Evolutionary conservation across 805 yeast genomes (phyloP), one percentile per base, ranked within the genome.

Genomic region (Ogataea methanolica): DNA sequence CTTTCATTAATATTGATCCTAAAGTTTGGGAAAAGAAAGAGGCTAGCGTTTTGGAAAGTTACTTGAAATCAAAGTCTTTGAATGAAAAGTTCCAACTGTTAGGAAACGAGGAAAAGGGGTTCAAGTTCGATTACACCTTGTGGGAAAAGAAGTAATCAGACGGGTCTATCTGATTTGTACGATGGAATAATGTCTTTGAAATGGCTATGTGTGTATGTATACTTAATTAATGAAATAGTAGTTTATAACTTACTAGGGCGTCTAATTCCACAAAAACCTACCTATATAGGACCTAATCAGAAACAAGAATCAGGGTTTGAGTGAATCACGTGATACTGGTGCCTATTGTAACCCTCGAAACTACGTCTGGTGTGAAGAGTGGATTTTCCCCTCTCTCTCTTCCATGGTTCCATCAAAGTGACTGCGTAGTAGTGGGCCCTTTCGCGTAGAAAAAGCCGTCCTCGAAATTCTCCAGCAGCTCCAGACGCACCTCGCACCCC

Each of bases 81-180:
- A 48, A 47, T 9, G 52, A 43, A 6, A 64, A 62, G 38, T 62
- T 66, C 45, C 36, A 48, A 14, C 67, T 58, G 4, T 63, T 51
- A 56, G 73, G 39, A 55, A 64, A 67, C 44, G 42, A 43, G 23
- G 71, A 68, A 47, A 54, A 55, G 15, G 83, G 75, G 14, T 79
- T 74, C 56, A 59, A 59, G 26, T 89, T 82, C 59, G 73, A 74
- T 44, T 86, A 78, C 60, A 78, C 88, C 0, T 59, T 87, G 39
- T 88, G 86, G 80, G 73, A 67, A 47, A 71, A 61, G 46, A 44
- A 41, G 34, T 9, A 9, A 26, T n/a, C 16, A 39, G 41, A 33
- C 4, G n/a, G 2, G 39, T 22, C 8, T 37, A 19, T 37, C 6
- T 37, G 16, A 37, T 22, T 21, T 36, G 38, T 36, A 36, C 8